Base-by-base conservation (phyloP, 768 basidiomycete species). In the Tylopilus vinaceipallidus region DNA sequence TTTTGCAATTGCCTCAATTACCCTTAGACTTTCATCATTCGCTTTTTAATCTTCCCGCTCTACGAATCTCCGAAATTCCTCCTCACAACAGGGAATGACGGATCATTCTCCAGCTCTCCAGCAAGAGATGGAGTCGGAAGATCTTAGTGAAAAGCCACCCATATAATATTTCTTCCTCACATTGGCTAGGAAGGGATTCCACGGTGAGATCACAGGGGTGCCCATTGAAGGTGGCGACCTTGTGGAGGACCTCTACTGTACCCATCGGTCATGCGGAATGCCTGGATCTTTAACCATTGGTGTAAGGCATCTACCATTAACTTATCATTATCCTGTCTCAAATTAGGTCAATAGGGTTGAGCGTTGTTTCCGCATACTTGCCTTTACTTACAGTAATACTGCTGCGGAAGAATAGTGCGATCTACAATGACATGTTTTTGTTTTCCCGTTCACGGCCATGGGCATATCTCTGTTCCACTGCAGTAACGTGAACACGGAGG, bases 11-110 rank as follows among this genome's bases (percentile, higher is more conserved):
- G 42, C 32, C 17, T 36, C 47, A 7, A 45, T 59, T 13, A 59
- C 57, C 3, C 39, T 59, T 9, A 33, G 5, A 19, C 59, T 9
- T 59, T 55, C n/a, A 35, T 50, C 14, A 0, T 59, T n/a, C 53
- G 58, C 9, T 55, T 48, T 22, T 59, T 59, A 26, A 19, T 59
- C 3, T 59, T 59, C 20, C 50, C 57, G 0, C 50, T 59, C 24
- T 20, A 59, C 10, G 53, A 59, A 46, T 50, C 53, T 6, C 58
- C 58, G 1, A 47, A 27, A 27, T 59, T 50, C 33, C 57, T 59
- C 4, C 10, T 56, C 11, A 19, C 48, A 14, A 59, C 48, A 26
- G 58, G 58, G 11, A 47, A 56, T 2, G 59, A 53, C 26, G 12
- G 27, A 12, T 29, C 27, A 29, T 29, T 12, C n/a, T n/a, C n/a